Base-by-base conservation (phyloP, 2,329 filamentous ascomycete species). In the Colletotrichum nymphaeae region DNA sequence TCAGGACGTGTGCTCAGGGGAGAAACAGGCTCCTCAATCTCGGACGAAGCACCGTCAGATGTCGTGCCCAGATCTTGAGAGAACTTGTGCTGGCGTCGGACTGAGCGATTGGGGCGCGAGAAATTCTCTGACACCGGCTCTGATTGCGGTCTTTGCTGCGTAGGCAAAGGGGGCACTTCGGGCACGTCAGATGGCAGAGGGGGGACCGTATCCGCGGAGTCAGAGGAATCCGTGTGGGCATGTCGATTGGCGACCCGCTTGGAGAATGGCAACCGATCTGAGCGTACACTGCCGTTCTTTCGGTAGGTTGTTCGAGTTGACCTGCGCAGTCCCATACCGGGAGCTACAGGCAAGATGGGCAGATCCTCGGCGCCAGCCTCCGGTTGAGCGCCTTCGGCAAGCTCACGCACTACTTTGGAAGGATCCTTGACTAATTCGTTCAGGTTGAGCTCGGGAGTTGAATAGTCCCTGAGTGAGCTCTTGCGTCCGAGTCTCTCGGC, bases 281-380 rank as follows among this genome's bases (percentile, higher is more conserved):
- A 94, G 63, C 93, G 92, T 75, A 98, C 82, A 84, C 95, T 98
- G 42, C 95, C 95, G 71, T 94, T 88, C 78, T 91, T 94, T 78
- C 95, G 88, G 81, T 98, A 98, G 30, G 94, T 96, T 5, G 97
- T 99, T 67, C 94, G 90, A 24, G 95, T 99, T 14, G 97, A 98
- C 74, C 97, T 91, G 77, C 97, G 93, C 62, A 99, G 85, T 37
- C 94, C 94, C 81, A 93, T 91, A 4, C 94, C 94, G 1, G 92
- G 91, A 24, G 93, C 91, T 70, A 93, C 90, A 1, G 95, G 94
- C 55, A 98, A 85, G 75, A 98, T 98, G 7, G 95, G 95, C 85
- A 93, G 92, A 80, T 98, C 96, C 53, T 94, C 94, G 77, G 78
- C 77, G 80, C 82, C 77, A 78, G 82, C 76, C 78, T 88, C 83